Conservation (phyloP, 2,329 filamentous ascomycete species). For the Paramyrothecium sp. region DNA sequence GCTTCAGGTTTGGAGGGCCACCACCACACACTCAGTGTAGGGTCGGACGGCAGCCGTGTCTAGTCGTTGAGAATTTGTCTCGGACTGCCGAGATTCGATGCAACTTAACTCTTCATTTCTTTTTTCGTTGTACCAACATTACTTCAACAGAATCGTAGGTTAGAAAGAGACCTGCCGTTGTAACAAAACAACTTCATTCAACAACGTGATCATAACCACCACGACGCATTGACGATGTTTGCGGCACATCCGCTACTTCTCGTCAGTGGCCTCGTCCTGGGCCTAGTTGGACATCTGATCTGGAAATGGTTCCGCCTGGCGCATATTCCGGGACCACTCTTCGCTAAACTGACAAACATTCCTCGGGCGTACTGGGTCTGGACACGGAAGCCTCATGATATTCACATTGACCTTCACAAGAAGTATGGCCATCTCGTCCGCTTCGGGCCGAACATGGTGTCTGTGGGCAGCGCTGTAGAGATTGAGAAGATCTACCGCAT, state of each 20-base stretch:
- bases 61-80: not conserved
- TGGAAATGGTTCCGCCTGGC: not conserved
- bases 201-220: not conserved
- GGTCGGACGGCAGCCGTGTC: not conserved
- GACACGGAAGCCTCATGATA: not conserved
- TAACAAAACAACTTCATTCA: not conserved
- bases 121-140: too few species aligned
- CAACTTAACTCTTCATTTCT: too few species aligned
- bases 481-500: conserved; percentile 2
- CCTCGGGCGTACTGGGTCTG: conserved; percentile 1
- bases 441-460: conserved; percentile 2
- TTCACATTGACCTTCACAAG: conserved; percentile 2
- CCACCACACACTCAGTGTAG: not conserved
- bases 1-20: not conserved
- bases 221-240: not conserved
- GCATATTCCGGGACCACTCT: not conserved
- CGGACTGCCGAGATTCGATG: too few species aligned
- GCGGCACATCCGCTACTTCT: not conserved
- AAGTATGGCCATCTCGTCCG: conserved; percentile 1
- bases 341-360: not conserved
- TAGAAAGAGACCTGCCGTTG: not conserved
- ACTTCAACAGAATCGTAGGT: not conserved
- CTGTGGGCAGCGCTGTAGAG: not conserved
- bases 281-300: not conserved
- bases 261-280: not conserved